These are phyloP conservation scores for Ambrosia hybrid DNA, from an alignment of 140 eudicot genomes.

Conservation along the genomic window DNA sequence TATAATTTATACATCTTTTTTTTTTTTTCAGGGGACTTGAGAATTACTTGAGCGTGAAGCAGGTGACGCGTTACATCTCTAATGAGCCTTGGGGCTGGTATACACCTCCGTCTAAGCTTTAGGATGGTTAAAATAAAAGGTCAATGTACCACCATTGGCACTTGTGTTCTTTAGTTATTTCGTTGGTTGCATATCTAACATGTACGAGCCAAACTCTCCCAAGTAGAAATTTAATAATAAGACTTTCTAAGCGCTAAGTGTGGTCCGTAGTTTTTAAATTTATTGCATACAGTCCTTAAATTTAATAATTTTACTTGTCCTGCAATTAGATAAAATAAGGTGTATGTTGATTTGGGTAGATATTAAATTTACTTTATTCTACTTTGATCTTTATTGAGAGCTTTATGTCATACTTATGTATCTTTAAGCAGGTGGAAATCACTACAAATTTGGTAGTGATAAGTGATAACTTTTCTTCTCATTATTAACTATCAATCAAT, in stretches of 20 bases:
- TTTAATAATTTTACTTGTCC: no score
- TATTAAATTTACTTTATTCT: no score
- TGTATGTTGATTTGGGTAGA: no score
- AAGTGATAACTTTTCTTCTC: no score
- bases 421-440: no score
- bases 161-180: background rate
- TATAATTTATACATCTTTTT: background rate
- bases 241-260: background rate
- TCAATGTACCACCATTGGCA: background rate
- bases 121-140: background rate
- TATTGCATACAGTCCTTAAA: no score
- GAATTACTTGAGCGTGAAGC: constrained; percentile 86
- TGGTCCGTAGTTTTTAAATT: no score
- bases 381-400: no score
- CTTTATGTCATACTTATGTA: no score
- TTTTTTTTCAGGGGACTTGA: constrained; percentile 80
- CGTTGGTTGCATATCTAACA: background rate
- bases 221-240: background rate
- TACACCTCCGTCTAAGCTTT: constrained; percentile 72
- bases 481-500: no score
- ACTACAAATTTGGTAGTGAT: no score
- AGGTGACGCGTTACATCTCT: constrained; percentile 78
- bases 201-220: background rate
- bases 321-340: no score
- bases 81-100: constrained; percentile 97